phyloP scores from a whole-genome alignment of 108 stramenopile genomes.

The Cyclotella sp. region DNA sequence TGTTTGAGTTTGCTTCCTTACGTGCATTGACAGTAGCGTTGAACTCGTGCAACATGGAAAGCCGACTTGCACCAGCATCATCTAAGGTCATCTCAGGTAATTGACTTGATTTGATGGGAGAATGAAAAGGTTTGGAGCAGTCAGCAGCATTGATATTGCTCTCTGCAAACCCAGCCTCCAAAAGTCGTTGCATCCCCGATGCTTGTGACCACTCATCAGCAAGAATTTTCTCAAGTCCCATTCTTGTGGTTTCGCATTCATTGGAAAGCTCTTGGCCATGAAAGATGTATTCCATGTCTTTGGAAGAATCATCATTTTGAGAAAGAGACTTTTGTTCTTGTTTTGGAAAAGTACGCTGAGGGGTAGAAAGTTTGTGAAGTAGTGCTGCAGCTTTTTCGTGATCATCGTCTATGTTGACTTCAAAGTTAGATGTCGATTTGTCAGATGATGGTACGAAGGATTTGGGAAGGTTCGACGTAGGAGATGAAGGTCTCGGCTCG shows the following conservation, averaged over 20 bases:
- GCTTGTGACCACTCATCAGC: slow-evolving; percentile 44
- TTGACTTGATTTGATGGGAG: slow-evolving; percentile 29
- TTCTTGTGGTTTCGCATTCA: slow-evolving; percentile 30
- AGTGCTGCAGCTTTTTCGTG: slow-evolving; percentile 15
- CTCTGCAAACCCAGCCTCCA: slow-evolving; percentile 31
- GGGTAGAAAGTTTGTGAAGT: slow-evolving; percentile 11
- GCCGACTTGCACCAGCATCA: slow-evolving; percentile 25
- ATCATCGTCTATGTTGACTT: slow-evolving; percentile 10
- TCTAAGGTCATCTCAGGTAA: slow-evolving; percentile 20
- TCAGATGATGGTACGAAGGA: not conserved
- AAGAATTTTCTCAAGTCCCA: slow-evolving; percentile 52
- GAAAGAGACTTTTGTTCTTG: slow-evolving; percentile 6
- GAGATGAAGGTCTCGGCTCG: not conserved
- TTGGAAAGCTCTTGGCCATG: slow-evolving; percentile 26
- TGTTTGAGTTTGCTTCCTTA: not conserved
- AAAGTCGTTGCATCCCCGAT: slow-evolving; percentile 34
- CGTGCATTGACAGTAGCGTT: not conserved
- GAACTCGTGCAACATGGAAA: slow-evolving; percentile 36
- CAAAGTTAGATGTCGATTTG: not conserved
- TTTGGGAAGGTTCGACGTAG: not conserved
- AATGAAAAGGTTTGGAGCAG: slow-evolving; percentile 13
- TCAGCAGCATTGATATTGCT: slow-evolving; percentile 26
- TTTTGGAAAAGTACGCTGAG: slow-evolving; percentile 25
- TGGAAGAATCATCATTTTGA: slow-evolving; percentile 15
- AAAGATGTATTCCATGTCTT: slow-evolving; percentile 4